A percentile compares a stretch with the other conserved stretches of the same genome.
phyloP scores from a whole-genome alignment of 2,329 filamentous ascomycete genomes.

The Clonostachys chloroleuca region DNA sequence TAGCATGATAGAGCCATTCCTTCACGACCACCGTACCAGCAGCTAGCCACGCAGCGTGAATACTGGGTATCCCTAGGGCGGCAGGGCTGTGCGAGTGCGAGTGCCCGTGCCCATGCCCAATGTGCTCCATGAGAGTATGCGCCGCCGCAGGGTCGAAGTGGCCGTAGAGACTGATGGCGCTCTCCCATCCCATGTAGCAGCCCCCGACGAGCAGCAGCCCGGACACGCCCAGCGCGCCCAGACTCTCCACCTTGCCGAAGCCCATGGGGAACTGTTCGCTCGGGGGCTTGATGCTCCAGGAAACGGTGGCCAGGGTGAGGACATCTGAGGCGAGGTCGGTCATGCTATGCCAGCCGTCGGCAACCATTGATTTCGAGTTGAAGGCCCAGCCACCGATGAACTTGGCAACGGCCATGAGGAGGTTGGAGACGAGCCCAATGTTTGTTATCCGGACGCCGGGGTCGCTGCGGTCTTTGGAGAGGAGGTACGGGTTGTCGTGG shows the following conservation, averaged over 20 bases:
- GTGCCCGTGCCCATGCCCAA: conserved; percentile 61
- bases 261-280: conserved; percentile 81
- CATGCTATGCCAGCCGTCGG: conserved; percentile 92
- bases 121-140: conserved; percentile 59
- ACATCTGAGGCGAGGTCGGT: conserved; percentile 95
- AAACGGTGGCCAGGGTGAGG: conserved; percentile 89
- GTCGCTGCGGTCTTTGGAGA: conserved; percentile 75
- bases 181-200: conserved; percentile 85
- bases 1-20: conserved; percentile 95
- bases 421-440: conserved; percentile 68
- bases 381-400: conserved; percentile 90
- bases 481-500: conserved; percentile 88
- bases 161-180: conserved; percentile 60
- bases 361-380: conserved; percentile 88
- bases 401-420: conserved; percentile 92
- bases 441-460: conserved; percentile 62
- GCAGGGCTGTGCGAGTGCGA: conserved; percentile 45
- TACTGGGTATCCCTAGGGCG: conserved; percentile 60
- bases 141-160: conserved; percentile 69
- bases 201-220: conserved; percentile 86
- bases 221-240: conserved; percentile 90
- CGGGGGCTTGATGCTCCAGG: conserved; percentile 84
- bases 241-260: conserved; percentile 96
- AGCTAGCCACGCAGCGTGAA: conserved; percentile 94
- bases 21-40: conserved; percentile 87